These are phyloP conservation scores for Evansstolkia leycettana DNA, from an alignment of 495 filamentous ascomycete species.

Conservation along the genomic window DNA sequence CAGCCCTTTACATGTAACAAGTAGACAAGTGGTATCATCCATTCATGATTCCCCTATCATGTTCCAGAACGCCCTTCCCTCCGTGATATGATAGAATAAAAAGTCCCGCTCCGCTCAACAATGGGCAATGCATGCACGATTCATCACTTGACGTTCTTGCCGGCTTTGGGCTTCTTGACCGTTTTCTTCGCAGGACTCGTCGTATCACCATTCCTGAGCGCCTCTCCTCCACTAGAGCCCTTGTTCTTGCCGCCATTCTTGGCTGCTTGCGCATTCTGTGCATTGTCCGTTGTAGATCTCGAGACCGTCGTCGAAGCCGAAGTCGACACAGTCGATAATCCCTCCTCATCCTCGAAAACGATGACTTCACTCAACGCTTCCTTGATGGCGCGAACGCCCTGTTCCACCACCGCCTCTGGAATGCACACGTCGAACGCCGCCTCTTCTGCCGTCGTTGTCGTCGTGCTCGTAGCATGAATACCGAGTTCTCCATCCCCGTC, in stretches of 20 bases:
- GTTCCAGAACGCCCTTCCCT: no score
- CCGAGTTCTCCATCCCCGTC: not conserved
- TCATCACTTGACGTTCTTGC: conserved; percentile 14
- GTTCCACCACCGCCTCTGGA: conserved; percentile 28
- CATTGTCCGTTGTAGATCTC: no score
- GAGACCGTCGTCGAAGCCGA: conserved; percentile 10
- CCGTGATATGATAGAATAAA: no score
- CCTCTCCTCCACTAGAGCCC: conserved; percentile 3
- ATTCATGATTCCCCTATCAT: no score
- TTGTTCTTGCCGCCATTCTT: conserved; percentile 3
- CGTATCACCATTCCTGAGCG: conserved; percentile 10
- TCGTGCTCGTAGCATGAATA: no score
- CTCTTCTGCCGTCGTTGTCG: no score
- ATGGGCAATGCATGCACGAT: not conserved
- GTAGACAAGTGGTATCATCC: no score
- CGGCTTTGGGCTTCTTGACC: conserved; percentile 16
- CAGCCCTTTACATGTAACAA: no score
- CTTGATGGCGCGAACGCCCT: conserved; percentile 32
- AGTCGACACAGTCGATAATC: conserved; percentile 17
- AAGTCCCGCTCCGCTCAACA: no score
- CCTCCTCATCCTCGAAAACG: conserved; percentile 33
- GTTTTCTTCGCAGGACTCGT: conserved; percentile 14
- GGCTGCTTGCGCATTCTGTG: not conserved
- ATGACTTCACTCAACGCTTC: conserved; percentile 37
- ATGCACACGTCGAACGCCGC: conserved; percentile 32